Evolutionary conservation across 805 yeast genomes (phyloP), one percentile per base, ranked within the genome.

Genomic region (Maudiozyma turicensis): DNA sequence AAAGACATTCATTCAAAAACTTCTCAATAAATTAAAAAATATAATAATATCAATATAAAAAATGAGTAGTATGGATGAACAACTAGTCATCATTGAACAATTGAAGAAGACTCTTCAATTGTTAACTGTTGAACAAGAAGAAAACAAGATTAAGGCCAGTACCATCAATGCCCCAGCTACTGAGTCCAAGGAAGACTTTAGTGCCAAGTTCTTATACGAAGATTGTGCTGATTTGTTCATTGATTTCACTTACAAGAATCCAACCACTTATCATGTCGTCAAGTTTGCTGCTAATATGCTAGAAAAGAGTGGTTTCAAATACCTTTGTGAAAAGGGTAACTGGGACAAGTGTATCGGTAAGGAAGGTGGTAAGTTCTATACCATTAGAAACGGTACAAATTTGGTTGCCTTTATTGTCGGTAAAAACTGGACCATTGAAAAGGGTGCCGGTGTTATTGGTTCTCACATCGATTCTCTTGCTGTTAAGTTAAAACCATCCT

Each of bases 401-500:
- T 64, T 87, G 33, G 77, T 78, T 28, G 93, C 95, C 0, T 86
- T 86, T 56, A 75, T 74, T 9, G 70, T 86, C 29, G 95, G 95
- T 44, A 60, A 70, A 40, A 66, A 78, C 40, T 87, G 90, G 84
- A 69, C 68, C 3, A 81, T 85, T 2, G 75, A 75, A 35, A 69
- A 73, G 41, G 87, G 88, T 49, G 80, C 81, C 1, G 93, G 87
- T 44, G 73, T 79, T 44, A 74, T 83, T 54, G 93, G 86, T 4
- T 69, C 81, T n/a, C 95, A 86, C 66, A 76, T 82, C 44, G 95
- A 87, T 66, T 76, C 91, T 0, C 69, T 86, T 52, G 75, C 87
- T 11, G 78, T 76, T 5, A 73, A 76, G 51, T 72, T 87, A 61
- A 87, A 87, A 69, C 95, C 96, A 1, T 70, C 73, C 46, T 82